Base-by-base conservation (phyloP, 176 grass and related monocot species). In the Bromus sterilis region DNA sequence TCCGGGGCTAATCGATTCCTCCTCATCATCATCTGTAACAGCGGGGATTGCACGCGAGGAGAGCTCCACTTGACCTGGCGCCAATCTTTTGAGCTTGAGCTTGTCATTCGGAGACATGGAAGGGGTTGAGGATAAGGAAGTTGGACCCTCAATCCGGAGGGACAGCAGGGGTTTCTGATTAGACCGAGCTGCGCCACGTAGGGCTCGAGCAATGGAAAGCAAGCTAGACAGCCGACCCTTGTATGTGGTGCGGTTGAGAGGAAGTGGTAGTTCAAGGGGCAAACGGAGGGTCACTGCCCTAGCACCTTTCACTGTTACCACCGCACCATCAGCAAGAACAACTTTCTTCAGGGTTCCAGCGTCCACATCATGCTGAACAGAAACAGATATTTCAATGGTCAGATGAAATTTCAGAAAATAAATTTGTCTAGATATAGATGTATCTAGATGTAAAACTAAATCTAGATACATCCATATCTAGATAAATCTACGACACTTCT, bases 301-400 rank as follows among this genome's bases (percentile, higher is more conserved):
- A 20, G 96, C 95, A 46, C 90, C 92, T 77, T 91, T 95, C 21
- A 98, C 88, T 56, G 92, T 95, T 32, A 98, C 92, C 30, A 88
- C 95, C 0, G 90, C 95, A 58, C 95, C 95, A 84, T 98, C 95
- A 36, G 92, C 93, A 0, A 98, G 84, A 67, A 98, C 82, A 64
- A 98, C 90, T 87, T 95, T 98, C 89, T 98, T 95, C 84, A 98
- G 76, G 16, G 76, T 77, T 82, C 95, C 92, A 62, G 95, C 92
- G 9, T 98, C 95, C 31, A 98, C 95, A 37, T 98, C 95, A 86
- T 95, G 92, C 95, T 98, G 82, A 53, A 74, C 4, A 80, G 9
- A 65, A 90, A 68, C 35, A 12, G 15, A 79, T 16, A 82, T 29
- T 64, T 36, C 13, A 20, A 20, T n/a, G 6, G 26, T 43, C 18